Evolutionary conservation across 2,329 filamentous ascomycete species (phyloP), one percentile per base, ranked within the genome.

Genomic region (Penicillium sp.): DNA sequence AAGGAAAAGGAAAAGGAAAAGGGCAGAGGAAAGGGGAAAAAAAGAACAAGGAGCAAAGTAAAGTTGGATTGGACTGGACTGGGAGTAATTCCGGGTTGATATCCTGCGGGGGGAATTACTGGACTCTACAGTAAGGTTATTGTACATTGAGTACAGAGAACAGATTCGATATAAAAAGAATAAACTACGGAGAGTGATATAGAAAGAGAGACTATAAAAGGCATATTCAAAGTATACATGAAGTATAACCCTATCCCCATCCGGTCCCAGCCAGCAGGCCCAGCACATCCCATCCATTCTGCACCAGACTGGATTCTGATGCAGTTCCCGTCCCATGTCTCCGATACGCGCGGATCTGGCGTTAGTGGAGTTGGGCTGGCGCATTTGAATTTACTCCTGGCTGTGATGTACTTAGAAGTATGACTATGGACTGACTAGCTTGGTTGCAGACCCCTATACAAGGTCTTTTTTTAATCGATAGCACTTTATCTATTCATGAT

Each of bases 1-100:
- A 30, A 37, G 64, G 64, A n/a, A n/a, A n/a, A n/a, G 67, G 65
- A 63, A 66, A 61, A 15, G 40, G 73, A 65, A 68, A 61, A 72
- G 65, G 69, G 61, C 65, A 68, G 59, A 68, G 59, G 67, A 64
- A 68, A 67, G 62, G 56, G 64, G 63, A 60, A 68, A 67, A 67
- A 67, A 63, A 60, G 64, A 69, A 64, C 64, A 70, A 68, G 62
- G 68, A 55, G 59, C 51, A 28, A 17, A n/a, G n/a, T 28, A 24
- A 9, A 28, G 47, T 22, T 24, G 28, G 40, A 33, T 42, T 56
- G 42, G n/a, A 51, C 33, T 19, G 26, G 24, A 10, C 47, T 51
- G 47, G 47, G 17, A 50, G 47, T 33, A 22, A 35, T 51, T 51
- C 30, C 51, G 35, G 50, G n/a, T 53, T 53, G 51, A 53, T 53